phyloP scores from a whole-genome alignment of 441 rosid genomes.

The Rhodomyrtus psidioides region DNA sequence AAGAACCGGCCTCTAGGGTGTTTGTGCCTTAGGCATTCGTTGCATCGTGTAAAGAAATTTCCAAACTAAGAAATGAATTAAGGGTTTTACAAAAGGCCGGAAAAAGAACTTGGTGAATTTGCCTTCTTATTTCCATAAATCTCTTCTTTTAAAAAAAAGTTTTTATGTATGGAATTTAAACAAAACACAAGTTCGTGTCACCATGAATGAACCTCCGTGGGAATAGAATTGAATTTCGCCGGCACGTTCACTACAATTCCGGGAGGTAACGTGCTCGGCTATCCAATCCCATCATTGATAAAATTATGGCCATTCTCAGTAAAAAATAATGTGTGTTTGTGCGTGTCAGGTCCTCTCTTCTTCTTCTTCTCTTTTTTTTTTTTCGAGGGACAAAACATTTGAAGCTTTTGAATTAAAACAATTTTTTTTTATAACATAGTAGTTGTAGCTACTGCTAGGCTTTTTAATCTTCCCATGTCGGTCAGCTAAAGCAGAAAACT shows the following conservation, averaged over 20 bases:
- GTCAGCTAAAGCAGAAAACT: slow-evolving; percentile 1
- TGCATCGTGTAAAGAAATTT: background rate
- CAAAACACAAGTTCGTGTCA: background rate
- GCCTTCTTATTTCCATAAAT: background rate
- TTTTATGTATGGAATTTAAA: background rate
- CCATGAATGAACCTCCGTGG: background rate
- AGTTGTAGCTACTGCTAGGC: background rate
- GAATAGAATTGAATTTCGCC: background rate
- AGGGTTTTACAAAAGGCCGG: background rate
- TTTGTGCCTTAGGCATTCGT: background rate
- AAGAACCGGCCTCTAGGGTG: background rate
- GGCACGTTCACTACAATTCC: background rate
- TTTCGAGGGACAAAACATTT: background rate
- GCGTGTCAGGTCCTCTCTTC: background rate
- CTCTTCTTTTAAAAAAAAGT: background rate
- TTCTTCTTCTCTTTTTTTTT: background rate
- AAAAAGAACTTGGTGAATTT: background rate
- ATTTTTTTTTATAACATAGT: background rate
- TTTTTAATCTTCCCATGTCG: background rate
- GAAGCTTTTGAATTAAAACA: background rate
- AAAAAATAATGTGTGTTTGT: background rate
- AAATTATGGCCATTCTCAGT: background rate
- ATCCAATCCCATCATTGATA: background rate
- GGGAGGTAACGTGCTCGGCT: background rate
- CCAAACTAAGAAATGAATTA: background rate